These are phyloP conservation scores for Pseudoperonospora humuli DNA, from an alignment of 352 stramenopile species.

Conservation along the genomic window DNA sequence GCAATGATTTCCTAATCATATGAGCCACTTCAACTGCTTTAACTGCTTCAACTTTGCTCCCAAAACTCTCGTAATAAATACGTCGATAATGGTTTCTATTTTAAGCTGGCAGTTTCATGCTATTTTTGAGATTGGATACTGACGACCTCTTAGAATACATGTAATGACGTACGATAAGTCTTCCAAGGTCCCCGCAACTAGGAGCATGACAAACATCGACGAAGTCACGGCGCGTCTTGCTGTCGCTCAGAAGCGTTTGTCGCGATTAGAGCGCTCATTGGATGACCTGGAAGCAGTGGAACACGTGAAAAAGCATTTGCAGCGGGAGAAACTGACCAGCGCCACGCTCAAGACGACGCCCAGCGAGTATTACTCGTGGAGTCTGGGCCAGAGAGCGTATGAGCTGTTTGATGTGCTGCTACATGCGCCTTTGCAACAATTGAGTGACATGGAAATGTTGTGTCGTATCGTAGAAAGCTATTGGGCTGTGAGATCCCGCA, in stretches of 20 bases:
- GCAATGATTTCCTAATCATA: no score
- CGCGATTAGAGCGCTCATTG: conserved; percentile 33
- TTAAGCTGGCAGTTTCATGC: no score
- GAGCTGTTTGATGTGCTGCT: neutral
- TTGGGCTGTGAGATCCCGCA: conserved; percentile 57
- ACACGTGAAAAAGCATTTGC: conserved; percentile 41
- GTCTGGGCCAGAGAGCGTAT: conserved; percentile 51
- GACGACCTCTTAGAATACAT: neutral
- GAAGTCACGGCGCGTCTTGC: conserved; percentile 27
- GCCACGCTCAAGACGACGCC: conserved; percentile 61
- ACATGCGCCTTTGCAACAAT: neutral
- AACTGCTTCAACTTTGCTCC: no score
- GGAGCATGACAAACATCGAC: conserved; percentile 24
- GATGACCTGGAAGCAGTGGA: conserved; percentile 44
- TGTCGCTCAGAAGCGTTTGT: conserved; percentile 28
- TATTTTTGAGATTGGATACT: no score
- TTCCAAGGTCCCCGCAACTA: neutral
- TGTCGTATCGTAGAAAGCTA: conserved; percentile 28
- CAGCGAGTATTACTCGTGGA: conserved; percentile 71
- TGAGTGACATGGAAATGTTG: neutral
- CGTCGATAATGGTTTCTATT: no score
- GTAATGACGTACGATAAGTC: neutral
- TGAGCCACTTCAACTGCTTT: no score
- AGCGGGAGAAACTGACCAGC: conserved; percentile 38
- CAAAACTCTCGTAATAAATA: no score